A percentile compares a stretch with the other conserved stretches of the same genome.
phyloP scores from a whole-genome alignment of 164 flowering plant genomes.

The Vitis rupestris region DNA sequence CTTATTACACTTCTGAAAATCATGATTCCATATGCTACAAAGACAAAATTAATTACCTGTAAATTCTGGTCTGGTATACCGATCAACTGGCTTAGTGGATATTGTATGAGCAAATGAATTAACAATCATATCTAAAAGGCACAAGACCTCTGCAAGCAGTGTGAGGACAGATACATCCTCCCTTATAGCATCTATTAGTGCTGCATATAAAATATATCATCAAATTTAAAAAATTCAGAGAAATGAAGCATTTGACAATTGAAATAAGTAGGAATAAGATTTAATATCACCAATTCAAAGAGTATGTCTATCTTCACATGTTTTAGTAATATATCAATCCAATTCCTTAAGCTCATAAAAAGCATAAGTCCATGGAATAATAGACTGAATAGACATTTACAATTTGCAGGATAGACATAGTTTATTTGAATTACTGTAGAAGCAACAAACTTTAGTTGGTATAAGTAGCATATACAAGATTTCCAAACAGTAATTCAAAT shows the following conservation, averaged over 20 bases:
- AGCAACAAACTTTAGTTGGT: too few relatives aligned
- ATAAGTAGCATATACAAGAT: too few relatives aligned
- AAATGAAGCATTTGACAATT: neutral
- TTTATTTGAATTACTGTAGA: too few relatives aligned
- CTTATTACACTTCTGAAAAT: neutral
- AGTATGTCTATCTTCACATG: too few relatives aligned
- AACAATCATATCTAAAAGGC: slow-evolving; percentile 96
- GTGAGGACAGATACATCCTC: slow-evolving; percentile 85
- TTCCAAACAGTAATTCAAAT: too few relatives aligned
- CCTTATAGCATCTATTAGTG: slow-evolving; percentile 68
- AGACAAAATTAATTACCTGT: slow-evolving; percentile 47
- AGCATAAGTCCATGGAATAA: too few relatives aligned
- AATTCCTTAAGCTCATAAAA: too few relatives aligned
- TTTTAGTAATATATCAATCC: too few relatives aligned
- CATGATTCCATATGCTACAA: neutral
- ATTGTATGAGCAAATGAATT: slow-evolving; percentile 96
- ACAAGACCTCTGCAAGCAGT: slow-evolving; percentile 84
- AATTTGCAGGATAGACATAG: too few relatives aligned
- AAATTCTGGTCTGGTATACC: slow-evolving; percentile 83
- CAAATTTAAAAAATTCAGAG: neutral
- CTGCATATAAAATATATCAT: slow-evolving; percentile 39
- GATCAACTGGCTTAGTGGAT: slow-evolving; percentile 89
- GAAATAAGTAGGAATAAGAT: neutral
- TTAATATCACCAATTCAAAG: neutral
- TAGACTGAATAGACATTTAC: too few relatives aligned